Percentiles rank a stretch among this genome's conserved stretches.
These are phyloP conservation scores for Botrytis hyacinthi DNA, from an alignment of 2,329 filamentous ascomycete genomes.

Conservation along the genomic window DNA sequence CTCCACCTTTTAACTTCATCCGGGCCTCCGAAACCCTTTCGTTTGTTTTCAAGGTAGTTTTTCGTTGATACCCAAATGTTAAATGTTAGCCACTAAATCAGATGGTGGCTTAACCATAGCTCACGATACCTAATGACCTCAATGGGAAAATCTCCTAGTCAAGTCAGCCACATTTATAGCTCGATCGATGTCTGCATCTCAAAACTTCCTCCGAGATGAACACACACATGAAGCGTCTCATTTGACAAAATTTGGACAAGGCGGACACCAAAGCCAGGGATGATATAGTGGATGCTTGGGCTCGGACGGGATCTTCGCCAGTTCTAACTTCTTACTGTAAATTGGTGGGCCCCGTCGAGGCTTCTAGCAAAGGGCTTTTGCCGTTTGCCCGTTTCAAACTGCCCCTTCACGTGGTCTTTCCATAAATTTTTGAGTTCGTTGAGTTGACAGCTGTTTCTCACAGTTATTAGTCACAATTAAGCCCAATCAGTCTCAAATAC, in stretches of 20 bases:
- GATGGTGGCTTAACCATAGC: background rate
- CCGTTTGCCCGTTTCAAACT: background rate
- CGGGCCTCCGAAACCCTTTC: background rate
- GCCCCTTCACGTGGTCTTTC: background rate
- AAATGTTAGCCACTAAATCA: background rate
- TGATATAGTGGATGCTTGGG: slow-evolving; percentile 5
- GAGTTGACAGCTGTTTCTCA: background rate
- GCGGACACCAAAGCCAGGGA: background rate
- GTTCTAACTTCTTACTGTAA: background rate
- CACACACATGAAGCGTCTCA: background rate
- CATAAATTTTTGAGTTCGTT: background rate
- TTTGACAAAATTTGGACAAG: background rate
- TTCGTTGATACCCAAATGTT: background rate
- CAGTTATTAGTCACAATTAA: background rate
- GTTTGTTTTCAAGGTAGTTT: background rate
- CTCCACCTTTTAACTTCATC: background rate
- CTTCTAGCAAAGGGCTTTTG: background rate
- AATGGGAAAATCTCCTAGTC: background rate
- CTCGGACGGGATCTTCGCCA: slow-evolving; percentile 14
- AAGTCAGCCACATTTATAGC: slow-evolving; percentile 10
- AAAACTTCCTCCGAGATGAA: background rate
- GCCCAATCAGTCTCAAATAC: background rate
- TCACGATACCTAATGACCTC: background rate
- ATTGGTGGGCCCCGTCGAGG: background rate
- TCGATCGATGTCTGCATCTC: slow-evolving; percentile 4